Evolutionary conservation across 2,329 filamentous ascomycete genomes (phyloP).

Genomic region (Neofusicoccum sp.): DNA sequence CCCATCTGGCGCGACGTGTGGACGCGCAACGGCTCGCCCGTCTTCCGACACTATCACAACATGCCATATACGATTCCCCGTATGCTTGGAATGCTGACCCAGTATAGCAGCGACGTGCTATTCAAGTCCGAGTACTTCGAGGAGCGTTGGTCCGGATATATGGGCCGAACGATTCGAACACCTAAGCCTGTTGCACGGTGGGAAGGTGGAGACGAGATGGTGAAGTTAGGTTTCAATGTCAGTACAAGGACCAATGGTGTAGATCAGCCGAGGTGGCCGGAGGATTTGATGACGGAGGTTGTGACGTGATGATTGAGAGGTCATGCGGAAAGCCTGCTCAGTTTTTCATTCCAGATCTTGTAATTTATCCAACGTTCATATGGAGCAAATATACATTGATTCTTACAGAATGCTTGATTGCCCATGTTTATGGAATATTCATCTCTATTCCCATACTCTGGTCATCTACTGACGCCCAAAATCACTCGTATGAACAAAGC

Average conservation of each 20-base stretch:
- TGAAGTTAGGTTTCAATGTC: conserved; percentile 51
- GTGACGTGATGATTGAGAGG: conserved; percentile 27
- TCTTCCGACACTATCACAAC: conserved; percentile 2
- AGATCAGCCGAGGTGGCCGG: conserved; percentile 53
- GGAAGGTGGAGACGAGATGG: conserved; percentile 26
- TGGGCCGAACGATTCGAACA: not conserved
- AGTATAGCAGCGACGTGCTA: not conserved
- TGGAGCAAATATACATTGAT: too few species aligned
- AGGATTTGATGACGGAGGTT: conserved; percentile 45
- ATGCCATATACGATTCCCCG: not conserved
- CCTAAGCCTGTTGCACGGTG: not conserved
- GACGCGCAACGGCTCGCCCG: not conserved
- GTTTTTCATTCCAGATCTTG: too few species aligned
- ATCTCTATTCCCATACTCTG: too few species aligned
- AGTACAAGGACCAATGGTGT: conserved; percentile 55
- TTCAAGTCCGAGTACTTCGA: conserved; percentile 2
- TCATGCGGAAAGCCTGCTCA: too few species aligned
- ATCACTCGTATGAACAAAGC: too few species aligned
- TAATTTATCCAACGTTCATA: too few species aligned
- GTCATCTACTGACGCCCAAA: too few species aligned
- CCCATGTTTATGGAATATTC: too few species aligned
- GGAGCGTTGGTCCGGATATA: not conserved
- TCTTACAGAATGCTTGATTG: too few species aligned
- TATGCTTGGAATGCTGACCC: not conserved
- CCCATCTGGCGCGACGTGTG: not conserved